Evolutionary conservation across 495 filamentous ascomycete species (phyloP), one percentile per base, ranked within the genome.

Genomic region (Aspergillus saccharolyticus): DNA sequence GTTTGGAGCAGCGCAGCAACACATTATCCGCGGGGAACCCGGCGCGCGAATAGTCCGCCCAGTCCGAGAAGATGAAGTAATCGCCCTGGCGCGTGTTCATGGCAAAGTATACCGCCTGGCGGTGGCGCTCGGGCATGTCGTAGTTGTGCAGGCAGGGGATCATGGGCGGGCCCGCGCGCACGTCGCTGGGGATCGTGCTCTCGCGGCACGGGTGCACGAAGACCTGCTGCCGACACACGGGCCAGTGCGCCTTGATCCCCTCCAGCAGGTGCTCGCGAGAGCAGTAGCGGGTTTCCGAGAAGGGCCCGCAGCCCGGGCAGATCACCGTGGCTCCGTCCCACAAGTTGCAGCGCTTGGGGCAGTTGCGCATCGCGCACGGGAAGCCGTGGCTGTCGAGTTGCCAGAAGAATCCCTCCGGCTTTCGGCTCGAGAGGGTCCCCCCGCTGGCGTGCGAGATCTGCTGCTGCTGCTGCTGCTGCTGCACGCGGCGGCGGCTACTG

Each of bases 331-430:
- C 42, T 4, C 58, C 55, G 50, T 82, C 76, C 65, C 70, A 70
- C 22, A 78, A 74, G 51, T 81, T 78, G 68, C 85, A 86, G 71
- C 78, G 78, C 53, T 71, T 74, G 0, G 61, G 22, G 56, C 78
- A 80, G 22, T 47, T 58, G 2, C 19, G 24, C 44, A 52, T 60
- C 6, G 63, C 58, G 48, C 77, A 80, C 10, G 44, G 25, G 19
- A 74, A 66, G 0, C 51, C 53, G 24, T 62, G 51, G 51, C 50
- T 63, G 43, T 66, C 61, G 18, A 71, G 62, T 22, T 75, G 60
- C 54, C 59, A 69, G 61, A 62, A 58, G 45, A 62, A 66, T 4
- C 47, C 33, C 8, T 54, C 53, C 5, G 60, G 63, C 22, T 63
- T 66, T 18, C 57, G 54, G 22, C 10, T 52, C 12, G 53, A 44